A percentile compares a stretch with the other conserved stretches of the same genome.
Evolutionary conservation across 768 basidiomycete species (phyloP).

Genomic region (Omphalotus guepiniiformis): DNA sequence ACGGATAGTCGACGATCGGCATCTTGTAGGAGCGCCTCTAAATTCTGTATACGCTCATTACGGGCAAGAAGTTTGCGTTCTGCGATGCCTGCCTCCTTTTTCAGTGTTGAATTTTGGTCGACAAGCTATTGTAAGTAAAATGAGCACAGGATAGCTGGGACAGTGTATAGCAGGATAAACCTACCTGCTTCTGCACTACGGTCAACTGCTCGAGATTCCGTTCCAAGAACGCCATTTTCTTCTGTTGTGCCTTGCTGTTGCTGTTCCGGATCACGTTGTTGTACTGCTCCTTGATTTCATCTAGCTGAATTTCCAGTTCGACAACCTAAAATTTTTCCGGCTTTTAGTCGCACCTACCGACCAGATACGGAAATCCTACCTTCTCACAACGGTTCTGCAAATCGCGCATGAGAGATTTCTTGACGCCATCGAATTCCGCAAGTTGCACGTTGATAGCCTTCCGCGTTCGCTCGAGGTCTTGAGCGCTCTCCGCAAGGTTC

Average conservation of each 20-base stretch:
- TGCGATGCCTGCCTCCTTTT: constrained; percentile 96
- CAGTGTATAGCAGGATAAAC: constrained; percentile 18
- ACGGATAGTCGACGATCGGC: constrained; percentile 89
- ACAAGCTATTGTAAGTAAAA: constrained; percentile 61
- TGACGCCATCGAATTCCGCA: constrained; percentile 97
- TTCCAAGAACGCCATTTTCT: constrained; percentile 99
- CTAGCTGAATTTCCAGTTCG: constrained; percentile 96
- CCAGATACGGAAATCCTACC: constrained; percentile 42
- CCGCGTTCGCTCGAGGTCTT: constrained; percentile 93
- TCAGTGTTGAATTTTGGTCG: constrained; percentile 94
- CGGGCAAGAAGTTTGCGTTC: constrained; percentile 95
- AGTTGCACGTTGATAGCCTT: constrained; percentile 98
- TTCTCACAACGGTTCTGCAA: constrained; percentile 99
- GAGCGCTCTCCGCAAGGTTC: constrained; percentile 94
- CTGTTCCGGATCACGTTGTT: constrained; percentile 98
- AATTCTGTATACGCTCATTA: constrained; percentile 96
- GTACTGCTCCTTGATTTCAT: constrained; percentile 98
- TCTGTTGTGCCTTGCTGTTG: constrained; percentile 97
- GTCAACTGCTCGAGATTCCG: constrained; percentile 95
- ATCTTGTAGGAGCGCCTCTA: constrained; percentile 89
- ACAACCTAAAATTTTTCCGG: constrained; percentile 63
- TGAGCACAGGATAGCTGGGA: neutral
- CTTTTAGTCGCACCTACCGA: constrained; percentile 6
- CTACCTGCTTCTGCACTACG: constrained; percentile 93
- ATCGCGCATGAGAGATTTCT: constrained; percentile 98